Evolutionary conservation across 441 rosid species (phyloP).

Genomic region (Pelargonium fulgidum): DNA sequence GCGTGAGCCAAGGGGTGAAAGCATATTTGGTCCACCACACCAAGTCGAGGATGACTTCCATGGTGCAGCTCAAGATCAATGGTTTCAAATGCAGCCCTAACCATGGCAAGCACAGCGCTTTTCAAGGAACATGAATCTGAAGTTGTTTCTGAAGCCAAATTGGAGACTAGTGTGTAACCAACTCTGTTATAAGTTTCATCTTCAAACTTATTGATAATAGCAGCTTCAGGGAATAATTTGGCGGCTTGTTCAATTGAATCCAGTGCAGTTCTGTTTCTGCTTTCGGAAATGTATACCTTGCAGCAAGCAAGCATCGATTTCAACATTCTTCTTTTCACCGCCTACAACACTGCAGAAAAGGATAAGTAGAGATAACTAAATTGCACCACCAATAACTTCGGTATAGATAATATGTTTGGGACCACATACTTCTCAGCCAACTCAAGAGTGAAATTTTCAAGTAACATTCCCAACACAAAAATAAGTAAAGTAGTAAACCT

Average conservation of each 20-base stretch:
- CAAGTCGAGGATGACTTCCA: constrained; percentile 86
- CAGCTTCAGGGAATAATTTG: constrained; percentile 53
- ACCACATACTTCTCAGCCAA: constrained; percentile 11
- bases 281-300: constrained; percentile 77
- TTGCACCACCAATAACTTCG: constrained; percentile 13
- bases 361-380: constrained; percentile 21
- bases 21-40: constrained; percentile 88
- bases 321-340: constrained; percentile 40
- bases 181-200: constrained; percentile 69
- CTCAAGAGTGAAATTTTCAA: constrained; percentile 6
- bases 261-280: constrained; percentile 56
- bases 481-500: neutral
- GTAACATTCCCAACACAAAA: neutral
- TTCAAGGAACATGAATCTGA: constrained; percentile 36
- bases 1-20: constrained; percentile 65
- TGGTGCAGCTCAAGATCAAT: constrained; percentile 54
- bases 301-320: constrained; percentile 67
- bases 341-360: constrained; percentile 25
- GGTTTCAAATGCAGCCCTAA: constrained; percentile 60
- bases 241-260: constrained; percentile 58
- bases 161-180: constrained; percentile 72
- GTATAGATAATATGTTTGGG: constrained; percentile 22
- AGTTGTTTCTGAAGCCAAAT: constrained; percentile 26
- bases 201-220: constrained; percentile 70
- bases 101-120: constrained; percentile 60